Evolutionary conservation across 2,329 filamentous ascomycete genomes (phyloP).

Genomic region (Fusarium metavorans): DNA sequence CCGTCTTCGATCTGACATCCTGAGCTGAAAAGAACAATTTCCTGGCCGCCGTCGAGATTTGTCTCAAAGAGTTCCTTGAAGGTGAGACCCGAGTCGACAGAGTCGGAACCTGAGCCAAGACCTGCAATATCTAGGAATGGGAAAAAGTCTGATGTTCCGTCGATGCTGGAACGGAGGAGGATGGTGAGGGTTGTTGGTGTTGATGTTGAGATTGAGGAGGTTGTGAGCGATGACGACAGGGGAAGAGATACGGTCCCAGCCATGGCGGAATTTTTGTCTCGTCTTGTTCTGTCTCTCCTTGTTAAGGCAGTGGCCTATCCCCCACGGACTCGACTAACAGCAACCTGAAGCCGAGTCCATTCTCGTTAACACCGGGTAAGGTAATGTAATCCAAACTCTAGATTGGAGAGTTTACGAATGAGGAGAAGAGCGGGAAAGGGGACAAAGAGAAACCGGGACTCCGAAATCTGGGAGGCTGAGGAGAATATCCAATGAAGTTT

Average conservation of each 20-base stretch:
- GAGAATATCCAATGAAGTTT: slow-evolving; percentile 13
- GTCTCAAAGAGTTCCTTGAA: slow-evolving; percentile 52
- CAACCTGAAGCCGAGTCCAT: slow-evolving; percentile 14
- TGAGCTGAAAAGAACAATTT: slow-evolving; percentile 48
- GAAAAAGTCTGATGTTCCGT: slow-evolving; percentile 52
- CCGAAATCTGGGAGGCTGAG: slow-evolving; percentile 27
- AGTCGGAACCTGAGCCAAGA: slow-evolving; percentile 44
- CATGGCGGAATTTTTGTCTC: slow-evolving; percentile 24
- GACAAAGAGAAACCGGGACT: neutral
- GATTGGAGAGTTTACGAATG: neutral
- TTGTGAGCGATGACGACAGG: slow-evolving; percentile 12
- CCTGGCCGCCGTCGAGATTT: slow-evolving; percentile 49
- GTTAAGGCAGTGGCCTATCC: slow-evolving; percentile 2
- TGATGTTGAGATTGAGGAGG: slow-evolving; percentile 19
- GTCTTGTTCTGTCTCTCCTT: neutral
- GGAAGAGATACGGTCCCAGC: slow-evolving; percentile 18
- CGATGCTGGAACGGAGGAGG: slow-evolving; percentile 46
- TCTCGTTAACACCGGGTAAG: neutral
- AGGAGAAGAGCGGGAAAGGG: neutral
- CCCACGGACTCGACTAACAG: slow-evolving; percentile 22
- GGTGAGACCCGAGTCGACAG: slow-evolving; percentile 44
- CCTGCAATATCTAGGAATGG: slow-evolving; percentile 52
- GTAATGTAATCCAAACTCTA: neutral
- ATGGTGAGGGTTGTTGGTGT: slow-evolving; percentile 43
- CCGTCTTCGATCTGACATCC: slow-evolving; percentile 48